Conservation (phyloP, 1,139 yeast genomes). For the Candida glucosophila region DNA sequence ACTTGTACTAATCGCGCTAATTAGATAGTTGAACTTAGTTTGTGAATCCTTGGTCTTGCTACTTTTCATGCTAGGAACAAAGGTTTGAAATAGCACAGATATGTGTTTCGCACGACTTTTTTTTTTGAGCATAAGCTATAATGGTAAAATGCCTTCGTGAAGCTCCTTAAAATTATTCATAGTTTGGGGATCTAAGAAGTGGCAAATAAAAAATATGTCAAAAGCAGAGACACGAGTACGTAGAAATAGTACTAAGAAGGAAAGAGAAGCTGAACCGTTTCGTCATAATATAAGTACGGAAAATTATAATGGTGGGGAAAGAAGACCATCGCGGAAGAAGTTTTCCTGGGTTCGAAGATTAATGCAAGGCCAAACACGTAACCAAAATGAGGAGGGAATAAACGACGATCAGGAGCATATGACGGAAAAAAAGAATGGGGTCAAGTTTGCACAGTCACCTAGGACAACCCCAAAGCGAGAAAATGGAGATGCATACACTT, state of each 20-base stretch:
- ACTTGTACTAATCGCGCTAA: background rate
- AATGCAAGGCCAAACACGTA: slow-evolving; percentile 36
- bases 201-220: background rate
- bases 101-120: background rate
- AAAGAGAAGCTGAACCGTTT: background rate
- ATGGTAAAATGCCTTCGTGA: background rate
- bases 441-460: slow-evolving; percentile 1
- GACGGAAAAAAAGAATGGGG: slow-evolving; percentile 2
- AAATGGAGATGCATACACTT: slow-evolving; percentile 1
- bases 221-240: slow-evolving; percentile 1
- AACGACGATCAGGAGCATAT: slow-evolving; percentile 1
- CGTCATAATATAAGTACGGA: slow-evolving; percentile 3
- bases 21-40: background rate
- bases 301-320: slow-evolving; percentile 7
- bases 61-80: background rate
- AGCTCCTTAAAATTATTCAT: background rate
- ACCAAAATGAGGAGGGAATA: slow-evolving; percentile 3
- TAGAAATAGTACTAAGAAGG: background rate
- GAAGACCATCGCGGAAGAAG: slow-evolving; percentile 23
- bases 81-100: background rate
- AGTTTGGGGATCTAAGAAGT: background rate
- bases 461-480: slow-evolving; percentile 1
- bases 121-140: background rate
- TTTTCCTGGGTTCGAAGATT: slow-evolving; percentile 41
- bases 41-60: background rate